phyloP scores from a whole-genome alignment of 1,284 basidiomycete genomes.

The Thecaphora thlaspeos region DNA sequence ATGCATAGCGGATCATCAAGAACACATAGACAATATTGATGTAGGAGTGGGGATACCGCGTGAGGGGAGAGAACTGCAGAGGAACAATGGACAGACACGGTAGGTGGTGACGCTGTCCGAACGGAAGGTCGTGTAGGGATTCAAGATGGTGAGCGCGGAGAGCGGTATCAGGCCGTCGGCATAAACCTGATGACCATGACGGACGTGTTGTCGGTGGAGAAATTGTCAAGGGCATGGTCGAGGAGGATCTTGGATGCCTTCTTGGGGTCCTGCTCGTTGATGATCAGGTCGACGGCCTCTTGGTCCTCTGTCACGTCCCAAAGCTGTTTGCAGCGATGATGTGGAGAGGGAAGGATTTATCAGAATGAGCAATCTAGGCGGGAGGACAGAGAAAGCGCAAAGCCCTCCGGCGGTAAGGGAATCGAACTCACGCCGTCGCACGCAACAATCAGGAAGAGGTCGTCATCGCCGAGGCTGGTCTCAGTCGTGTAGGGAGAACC shows the following conservation, averaged over 20 bases:
- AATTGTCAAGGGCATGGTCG: constrained; percentile 79
- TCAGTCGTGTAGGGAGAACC: constrained; percentile 97
- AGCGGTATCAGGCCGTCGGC: too few species aligned
- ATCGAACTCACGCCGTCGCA: constrained; percentile 72
- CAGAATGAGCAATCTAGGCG: constrained; percentile 1
- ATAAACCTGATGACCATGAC: constrained; percentile 56
- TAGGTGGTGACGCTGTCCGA: too few species aligned
- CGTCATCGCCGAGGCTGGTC: constrained; percentile 82
- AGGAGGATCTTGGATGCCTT: constrained; percentile 76
- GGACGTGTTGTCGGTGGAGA: constrained; percentile 78
- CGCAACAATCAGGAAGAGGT: constrained; percentile 92
- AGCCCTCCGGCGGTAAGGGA: too few species aligned
- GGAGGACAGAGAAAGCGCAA: background rate
- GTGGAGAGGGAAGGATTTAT: too few species aligned
- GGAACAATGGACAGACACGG: too few species aligned
- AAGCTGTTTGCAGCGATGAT: constrained; percentile 71
- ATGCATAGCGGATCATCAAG: too few species aligned
- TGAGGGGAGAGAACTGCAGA: too few species aligned
- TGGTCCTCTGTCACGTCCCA: constrained; percentile 97
- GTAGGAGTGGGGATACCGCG: too few species aligned
- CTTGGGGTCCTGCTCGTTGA: constrained; percentile 74
- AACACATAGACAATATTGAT: too few species aligned
- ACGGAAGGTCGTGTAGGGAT: too few species aligned
- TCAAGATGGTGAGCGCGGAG: too few species aligned
- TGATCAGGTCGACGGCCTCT: constrained; percentile 81